phyloP scores from a whole-genome alignment of 1,284 basidiomycete species.

The Trametes pubescens region DNA sequence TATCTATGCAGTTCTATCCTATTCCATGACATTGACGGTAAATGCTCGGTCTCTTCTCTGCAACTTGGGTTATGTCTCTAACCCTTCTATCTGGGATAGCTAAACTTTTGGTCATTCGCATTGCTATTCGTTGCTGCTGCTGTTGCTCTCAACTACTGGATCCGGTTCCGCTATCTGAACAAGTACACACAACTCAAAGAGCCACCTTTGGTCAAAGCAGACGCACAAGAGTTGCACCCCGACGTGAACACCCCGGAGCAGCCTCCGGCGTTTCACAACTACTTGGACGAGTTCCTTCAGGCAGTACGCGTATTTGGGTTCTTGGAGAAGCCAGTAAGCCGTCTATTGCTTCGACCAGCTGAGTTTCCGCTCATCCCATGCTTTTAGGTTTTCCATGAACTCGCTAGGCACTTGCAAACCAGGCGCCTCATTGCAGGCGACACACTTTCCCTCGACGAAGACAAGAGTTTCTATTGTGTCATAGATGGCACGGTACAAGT shows the following conservation, averaged over 20 bases:
- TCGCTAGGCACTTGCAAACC: slow-evolving; percentile 93
- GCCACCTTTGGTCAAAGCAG: slow-evolving; percentile 79
- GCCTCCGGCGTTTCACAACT: slow-evolving; percentile 89
- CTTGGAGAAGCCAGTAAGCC: slow-evolving; percentile 88
- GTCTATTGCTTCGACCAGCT: not conserved
- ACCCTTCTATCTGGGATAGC: slow-evolving; percentile 48
- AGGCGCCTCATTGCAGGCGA: slow-evolving; percentile 91
- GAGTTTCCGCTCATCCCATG: not conserved
- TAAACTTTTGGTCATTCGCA: slow-evolving; percentile 90
- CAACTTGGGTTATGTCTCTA: not conserved
- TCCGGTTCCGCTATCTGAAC: slow-evolving; percentile 84
- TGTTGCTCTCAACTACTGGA: slow-evolving; percentile 82
- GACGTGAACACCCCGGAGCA: slow-evolving; percentile 83
- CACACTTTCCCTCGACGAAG: slow-evolving; percentile 88
- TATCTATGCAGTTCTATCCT: slow-evolving; percentile 82
- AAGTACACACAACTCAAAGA: slow-evolving; percentile 86
- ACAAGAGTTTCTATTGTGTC: slow-evolving; percentile 96
- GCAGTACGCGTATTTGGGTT: slow-evolving; percentile 96
- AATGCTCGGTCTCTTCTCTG: slow-evolving; percentile 31
- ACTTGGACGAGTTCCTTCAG: slow-evolving; percentile 93
- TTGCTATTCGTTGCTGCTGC: slow-evolving; percentile 74
- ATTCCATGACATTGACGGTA: slow-evolving; percentile 88
- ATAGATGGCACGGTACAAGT: slow-evolving; percentile 91
- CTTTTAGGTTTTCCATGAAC: slow-evolving; percentile 90
- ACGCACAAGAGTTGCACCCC: slow-evolving; percentile 84